Evolutionary conservation across 2,329 filamentous ascomycete genomes (phyloP).

Genomic region (Claviceps citrina): DNA sequence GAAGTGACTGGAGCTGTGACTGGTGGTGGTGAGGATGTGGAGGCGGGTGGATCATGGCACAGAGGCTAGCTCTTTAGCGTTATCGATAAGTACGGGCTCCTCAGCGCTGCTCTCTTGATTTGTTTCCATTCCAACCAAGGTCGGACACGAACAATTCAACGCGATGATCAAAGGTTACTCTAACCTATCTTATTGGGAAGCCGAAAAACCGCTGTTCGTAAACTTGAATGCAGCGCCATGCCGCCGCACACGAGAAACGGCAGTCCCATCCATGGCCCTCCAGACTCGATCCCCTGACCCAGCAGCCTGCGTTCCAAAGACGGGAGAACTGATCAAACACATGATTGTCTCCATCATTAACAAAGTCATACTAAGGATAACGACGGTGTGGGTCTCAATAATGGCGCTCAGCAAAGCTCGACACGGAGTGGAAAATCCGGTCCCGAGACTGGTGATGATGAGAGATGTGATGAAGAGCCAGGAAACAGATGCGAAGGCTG

Average conservation of each 20-base stretch:
- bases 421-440: constrained; percentile 26
- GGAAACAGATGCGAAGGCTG: constrained; percentile 21
- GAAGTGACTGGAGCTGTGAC: neutral
- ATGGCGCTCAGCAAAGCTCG: constrained; percentile 37
- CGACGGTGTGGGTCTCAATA: constrained; percentile 38
- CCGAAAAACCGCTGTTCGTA: constrained; percentile 17
- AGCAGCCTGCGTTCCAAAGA: constrained; percentile 35
- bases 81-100: constrained; percentile 2
- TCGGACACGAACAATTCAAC: too few species aligned
- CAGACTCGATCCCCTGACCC: constrained; percentile 27
- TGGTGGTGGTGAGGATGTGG: neutral
- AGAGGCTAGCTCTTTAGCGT: neutral
- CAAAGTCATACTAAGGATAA: constrained; percentile 37
- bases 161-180: too few species aligned
- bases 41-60: neutral
- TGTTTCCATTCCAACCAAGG: too few species aligned
- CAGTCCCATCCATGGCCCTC: constrained; percentile 33
- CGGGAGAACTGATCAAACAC: constrained; percentile 29
- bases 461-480: constrained; percentile 25
- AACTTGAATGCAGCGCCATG: constrained; percentile 17
- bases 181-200: constrained; percentile 14
- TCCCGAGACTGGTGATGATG: constrained; percentile 29
- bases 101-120: too few species aligned
- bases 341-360: constrained; percentile 34
- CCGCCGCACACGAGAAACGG: constrained; percentile 28